phyloP scores from a whole-genome alignment of 106 monocot species.

The Allium fistulosum region DNA sequence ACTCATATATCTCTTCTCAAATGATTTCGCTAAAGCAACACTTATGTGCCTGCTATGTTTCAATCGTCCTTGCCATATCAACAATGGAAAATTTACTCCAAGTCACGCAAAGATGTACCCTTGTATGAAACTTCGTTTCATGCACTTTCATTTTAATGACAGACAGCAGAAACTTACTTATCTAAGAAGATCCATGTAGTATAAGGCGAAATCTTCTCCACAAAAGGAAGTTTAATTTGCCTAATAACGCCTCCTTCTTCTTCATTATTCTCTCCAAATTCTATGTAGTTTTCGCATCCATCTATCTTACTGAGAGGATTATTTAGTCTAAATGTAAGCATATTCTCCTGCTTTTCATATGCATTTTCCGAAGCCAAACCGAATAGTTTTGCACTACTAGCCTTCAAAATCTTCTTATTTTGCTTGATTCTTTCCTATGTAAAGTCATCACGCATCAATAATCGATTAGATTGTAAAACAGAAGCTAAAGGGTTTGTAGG shows the following conservation, averaged over 20 bases:
- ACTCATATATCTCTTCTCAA: too few relatives aligned
- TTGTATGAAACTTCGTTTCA: too few relatives aligned
- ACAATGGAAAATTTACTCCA: too few relatives aligned
- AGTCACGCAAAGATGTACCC: too few relatives aligned
- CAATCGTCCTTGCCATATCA: too few relatives aligned
- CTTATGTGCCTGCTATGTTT: too few relatives aligned
- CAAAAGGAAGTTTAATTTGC: conserved; percentile 58
- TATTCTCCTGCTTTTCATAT: conserved; percentile 16
- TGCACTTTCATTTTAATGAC: too few relatives aligned
- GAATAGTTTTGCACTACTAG: conserved; percentile 28
- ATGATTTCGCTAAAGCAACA: too few relatives aligned
- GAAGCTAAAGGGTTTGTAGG: neutral
- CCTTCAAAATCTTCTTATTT: conserved; percentile 48
- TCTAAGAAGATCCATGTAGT: conserved; percentile 94
- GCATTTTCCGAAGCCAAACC: conserved; percentile 24
- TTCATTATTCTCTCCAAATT: conserved; percentile 44
- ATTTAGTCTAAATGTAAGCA: conserved; percentile 37
- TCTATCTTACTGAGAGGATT: conserved; percentile 25
- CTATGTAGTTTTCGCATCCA: conserved; percentile 21
- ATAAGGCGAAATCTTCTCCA: conserved; percentile 86
- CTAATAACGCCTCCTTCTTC: conserved; percentile 61
- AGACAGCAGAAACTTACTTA: conserved; percentile 38
- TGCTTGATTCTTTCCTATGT: conserved; percentile 61
- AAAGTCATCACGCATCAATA: neutral
- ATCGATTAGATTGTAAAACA: neutral